These are phyloP conservation scores for Lipomyces anomalus DNA, from an alignment of 805 yeast species.

Conservation along the genomic window DNA sequence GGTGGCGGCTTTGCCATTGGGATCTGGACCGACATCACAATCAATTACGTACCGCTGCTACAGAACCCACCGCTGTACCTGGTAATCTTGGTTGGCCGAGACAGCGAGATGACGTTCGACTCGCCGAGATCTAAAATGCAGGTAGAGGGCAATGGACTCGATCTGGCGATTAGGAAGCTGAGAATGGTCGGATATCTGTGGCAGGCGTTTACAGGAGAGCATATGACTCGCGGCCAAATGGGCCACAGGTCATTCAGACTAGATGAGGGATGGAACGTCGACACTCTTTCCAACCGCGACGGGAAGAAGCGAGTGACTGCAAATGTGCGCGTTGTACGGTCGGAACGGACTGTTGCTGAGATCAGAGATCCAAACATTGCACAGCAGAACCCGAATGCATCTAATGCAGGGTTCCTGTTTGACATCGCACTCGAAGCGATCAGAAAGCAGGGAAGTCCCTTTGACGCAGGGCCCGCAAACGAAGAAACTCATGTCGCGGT, in stretches of 20 bases:
- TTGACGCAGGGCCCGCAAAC: constrained; percentile 30
- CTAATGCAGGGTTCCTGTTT: constrained; percentile 68
- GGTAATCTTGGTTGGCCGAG: constrained; percentile 69
- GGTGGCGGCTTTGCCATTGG: background rate
- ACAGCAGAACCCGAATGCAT: constrained; percentile 75
- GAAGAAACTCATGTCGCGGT: constrained; percentile 75
- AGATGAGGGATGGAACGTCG: constrained; percentile 54
- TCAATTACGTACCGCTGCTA: constrained; percentile 50
- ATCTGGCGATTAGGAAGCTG: constrained; percentile 65
- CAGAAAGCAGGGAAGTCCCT: constrained; percentile 49
- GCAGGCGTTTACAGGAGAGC: constrained; percentile 90
- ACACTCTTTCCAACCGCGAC: constrained; percentile 49
- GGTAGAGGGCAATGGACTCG: constrained; percentile 59
- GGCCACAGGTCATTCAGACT: constrained; percentile 75
- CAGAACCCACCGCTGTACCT: constrained; percentile 76
- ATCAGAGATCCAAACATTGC: constrained; percentile 74
- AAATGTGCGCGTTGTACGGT: constrained; percentile 69
- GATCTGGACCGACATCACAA: constrained; percentile 25
- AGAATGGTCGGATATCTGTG: constrained; percentile 79
- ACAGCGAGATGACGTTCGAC: constrained; percentile 66
- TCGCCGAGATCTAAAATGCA: constrained; percentile 34
- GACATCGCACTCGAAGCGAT: constrained; percentile 75
- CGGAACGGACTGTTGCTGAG: constrained; percentile 62
- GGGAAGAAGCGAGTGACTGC: constrained; percentile 49
- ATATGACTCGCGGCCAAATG: constrained; percentile 71